Evolutionary conservation across 257 asterid species (phyloP), one percentile per base, ranked within the genome.

Genomic region (Solanum chiquidenum): DNA sequence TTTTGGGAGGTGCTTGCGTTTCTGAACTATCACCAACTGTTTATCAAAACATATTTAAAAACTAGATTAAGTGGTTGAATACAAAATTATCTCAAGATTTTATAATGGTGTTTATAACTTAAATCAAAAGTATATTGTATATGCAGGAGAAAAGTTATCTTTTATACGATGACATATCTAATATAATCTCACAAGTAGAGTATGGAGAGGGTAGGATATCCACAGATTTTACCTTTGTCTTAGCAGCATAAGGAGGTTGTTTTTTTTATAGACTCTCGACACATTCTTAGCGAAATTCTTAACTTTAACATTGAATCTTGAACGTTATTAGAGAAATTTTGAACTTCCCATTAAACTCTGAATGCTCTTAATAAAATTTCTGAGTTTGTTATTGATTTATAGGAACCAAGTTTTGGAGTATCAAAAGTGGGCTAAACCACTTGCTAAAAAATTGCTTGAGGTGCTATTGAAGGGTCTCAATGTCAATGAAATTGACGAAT

Each of bases 401-500:
- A 94, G 94, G 86, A 88, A 91, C 66, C 92, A 88, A 84, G 94
- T 92, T 16, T 40, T 92, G 89, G 94, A 92, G 82, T 93, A 87
- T 74, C 27, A 88, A 76, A 92, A 91, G 87, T 40, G 90, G 89
- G 87, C 86, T 74, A 91, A 86, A 66, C 96, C 95, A 8, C 18
- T 94, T 2, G 88, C 90, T 33, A 84, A 82, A 69, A 92, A 87
- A 88, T 87, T 92, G 23, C 88, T 94, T 20, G 86, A 88, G 25
- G 80, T 89, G 55, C 71, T 94, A 60, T 84, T 94, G 13, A 75
- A 88, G 9, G 94, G 95, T 7, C 90, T 49, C 21, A 49, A 49
- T 49, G 58, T 49, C 58, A 49, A 49, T 49, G 58, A 49, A 49
- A 49, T 49, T 49, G 58, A 49, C 8, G 58, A 49, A 14, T 2